phyloP scores from a whole-genome alignment of 2,329 filamentous ascomycete genomes.

The Claviceps sp. region DNA sequence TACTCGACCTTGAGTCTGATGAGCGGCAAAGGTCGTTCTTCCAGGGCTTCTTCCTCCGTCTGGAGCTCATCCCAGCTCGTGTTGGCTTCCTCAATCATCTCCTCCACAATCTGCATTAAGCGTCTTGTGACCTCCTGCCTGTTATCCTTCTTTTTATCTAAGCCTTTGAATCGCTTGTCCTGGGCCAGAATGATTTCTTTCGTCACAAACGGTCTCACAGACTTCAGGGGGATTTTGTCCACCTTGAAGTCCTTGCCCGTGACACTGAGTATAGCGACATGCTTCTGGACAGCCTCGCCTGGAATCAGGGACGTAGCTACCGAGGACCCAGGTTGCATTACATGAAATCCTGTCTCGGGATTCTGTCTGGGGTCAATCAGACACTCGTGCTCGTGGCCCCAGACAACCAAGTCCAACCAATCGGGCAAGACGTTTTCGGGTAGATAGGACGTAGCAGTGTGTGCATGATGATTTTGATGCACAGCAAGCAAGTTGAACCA shows the following conservation, averaged over 20 bases:
- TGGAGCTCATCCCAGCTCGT: constrained; percentile 71
- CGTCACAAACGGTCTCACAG: constrained; percentile 83
- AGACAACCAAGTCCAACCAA: constrained; percentile 83
- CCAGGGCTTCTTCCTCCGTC: constrained; percentile 44
- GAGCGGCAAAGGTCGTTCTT: constrained; percentile 61
- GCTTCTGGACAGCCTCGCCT: constrained; percentile 81
- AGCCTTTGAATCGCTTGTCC: constrained; percentile 60
- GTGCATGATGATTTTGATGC: constrained; percentile 90
- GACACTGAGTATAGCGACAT: constrained; percentile 74
- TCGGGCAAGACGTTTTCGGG: constrained; percentile 87
- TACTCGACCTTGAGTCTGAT: constrained; percentile 87
- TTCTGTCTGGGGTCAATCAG: constrained; percentile 75
- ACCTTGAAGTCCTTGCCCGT: constrained; percentile 70
- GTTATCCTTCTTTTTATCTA: constrained; percentile 75
- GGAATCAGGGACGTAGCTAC: constrained; percentile 85
- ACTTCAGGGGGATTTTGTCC: constrained; percentile 72
- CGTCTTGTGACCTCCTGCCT: constrained; percentile 65
- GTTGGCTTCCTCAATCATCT: constrained; percentile 77
- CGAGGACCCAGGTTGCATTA: constrained; percentile 95
- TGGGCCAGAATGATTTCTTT: constrained; percentile 65
- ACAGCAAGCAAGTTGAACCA: constrained; percentile 96
- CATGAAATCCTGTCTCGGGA: constrained; percentile 78
- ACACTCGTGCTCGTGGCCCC: constrained; percentile 97
- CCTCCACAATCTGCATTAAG: constrained; percentile 65
- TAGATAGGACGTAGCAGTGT: constrained; percentile 85